phyloP scores from a whole-genome alignment of 768 basidiomycete species.

The Lactarius tabidus region DNA sequence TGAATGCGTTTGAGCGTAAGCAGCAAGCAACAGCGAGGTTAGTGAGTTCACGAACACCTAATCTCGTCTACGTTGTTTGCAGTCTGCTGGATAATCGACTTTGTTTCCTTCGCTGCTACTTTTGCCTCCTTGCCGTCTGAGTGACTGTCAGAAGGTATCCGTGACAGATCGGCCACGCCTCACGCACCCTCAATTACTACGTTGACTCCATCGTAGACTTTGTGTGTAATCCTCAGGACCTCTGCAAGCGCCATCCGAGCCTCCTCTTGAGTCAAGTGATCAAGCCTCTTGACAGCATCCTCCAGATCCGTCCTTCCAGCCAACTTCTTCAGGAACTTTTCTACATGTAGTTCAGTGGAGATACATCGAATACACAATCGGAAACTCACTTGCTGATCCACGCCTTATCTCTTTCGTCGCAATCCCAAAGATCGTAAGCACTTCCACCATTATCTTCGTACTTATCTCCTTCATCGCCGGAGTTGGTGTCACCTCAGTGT shows the following conservation, averaged over 20 bases:
- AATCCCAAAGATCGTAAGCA: background rate
- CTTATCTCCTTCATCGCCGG: background rate
- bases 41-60: no score
- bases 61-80: background rate
- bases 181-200: background rate
- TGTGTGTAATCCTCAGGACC: background rate
- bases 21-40: no score
- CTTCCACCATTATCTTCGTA: background rate
- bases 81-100: background rate
- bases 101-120: background rate
- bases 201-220: background rate
- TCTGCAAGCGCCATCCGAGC: background rate
- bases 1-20: no score
- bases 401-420: background rate
- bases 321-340: background rate
- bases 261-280: background rate
- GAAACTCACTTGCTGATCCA: background rate
- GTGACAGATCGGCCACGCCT: background rate
- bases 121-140: background rate
- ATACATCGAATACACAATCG: background rate
- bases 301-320: background rate
- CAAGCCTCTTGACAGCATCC: background rate
- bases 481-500: no score
- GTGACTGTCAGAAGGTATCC: background rate
- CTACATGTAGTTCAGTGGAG: background rate